Percentiles rank a stretch among this genome's conserved stretches.
Conservation (phyloP, 768 basidiomycete genomes). For the Pluteus cervinus region DNA sequence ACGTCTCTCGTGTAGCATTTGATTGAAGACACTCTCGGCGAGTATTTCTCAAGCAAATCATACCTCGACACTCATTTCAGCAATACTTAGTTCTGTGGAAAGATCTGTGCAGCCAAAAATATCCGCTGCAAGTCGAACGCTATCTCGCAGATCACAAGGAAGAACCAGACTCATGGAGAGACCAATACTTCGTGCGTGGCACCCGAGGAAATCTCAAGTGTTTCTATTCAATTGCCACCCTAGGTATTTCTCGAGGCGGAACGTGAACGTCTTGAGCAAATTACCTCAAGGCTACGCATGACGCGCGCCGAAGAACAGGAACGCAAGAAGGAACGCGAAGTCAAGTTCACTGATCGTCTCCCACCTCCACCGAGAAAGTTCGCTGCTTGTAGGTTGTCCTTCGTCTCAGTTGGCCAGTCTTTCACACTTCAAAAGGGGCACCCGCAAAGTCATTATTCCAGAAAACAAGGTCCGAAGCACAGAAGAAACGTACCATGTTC, state of each 20-base stretch:
- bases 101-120: conserved; percentile 54
- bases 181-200: conserved; percentile 64
- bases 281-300: conserved; percentile 53
- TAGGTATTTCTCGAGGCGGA: conserved; percentile 57
- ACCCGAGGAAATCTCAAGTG: conserved; percentile 4
- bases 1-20: conserved; percentile 36
- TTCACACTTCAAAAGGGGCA: no score
- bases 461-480: conserved; percentile 68
- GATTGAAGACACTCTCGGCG: conserved; percentile 46
- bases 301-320: conserved; percentile 67
- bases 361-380: conserved; percentile 48
- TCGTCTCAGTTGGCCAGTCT: no score
- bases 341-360: conserved; percentile 67
- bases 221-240: conserved; percentile 2
- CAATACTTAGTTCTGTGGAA: conserved; percentile 56
- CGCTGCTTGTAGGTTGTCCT: no score
- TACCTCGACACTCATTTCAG: conserved; percentile 4
- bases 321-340: conserved; percentile 70
- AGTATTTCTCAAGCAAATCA: conserved; percentile 5
- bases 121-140: conserved; percentile 46
- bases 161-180: conserved; percentile 61
- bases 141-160: conserved; percentile 32
- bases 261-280: conserved; percentile 57
- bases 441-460: conserved; percentile 70
- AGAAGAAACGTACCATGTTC: conserved; percentile 60